These are phyloP conservation scores for Omphalotus guepiniiformis DNA, from an alignment of 768 basidiomycete species.

Conservation along the genomic window DNA sequence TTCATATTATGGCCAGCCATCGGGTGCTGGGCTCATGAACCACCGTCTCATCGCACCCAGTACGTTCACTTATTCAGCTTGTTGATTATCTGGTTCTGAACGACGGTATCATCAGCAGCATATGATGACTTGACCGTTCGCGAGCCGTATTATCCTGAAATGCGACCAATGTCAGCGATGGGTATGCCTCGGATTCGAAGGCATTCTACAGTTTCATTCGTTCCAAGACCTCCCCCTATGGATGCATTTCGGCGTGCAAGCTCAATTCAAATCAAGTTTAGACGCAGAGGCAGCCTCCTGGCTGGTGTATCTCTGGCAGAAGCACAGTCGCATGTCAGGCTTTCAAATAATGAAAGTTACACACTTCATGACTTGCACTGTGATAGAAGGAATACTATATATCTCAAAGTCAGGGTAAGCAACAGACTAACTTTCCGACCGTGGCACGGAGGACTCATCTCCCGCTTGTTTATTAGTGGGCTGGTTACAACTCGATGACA, in stretches of 20 bases:
- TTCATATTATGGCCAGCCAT: not conserved
- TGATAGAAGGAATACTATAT: constrained; percentile 54
- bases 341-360: constrained; percentile 63
- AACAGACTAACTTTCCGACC: not conserved
- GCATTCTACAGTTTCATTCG: constrained; percentile 47
- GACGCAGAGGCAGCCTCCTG: constrained; percentile 63
- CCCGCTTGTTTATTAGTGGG: constrained; percentile 44
- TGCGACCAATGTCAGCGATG: constrained; percentile 31
- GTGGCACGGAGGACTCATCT: not conserved
- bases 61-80: not conserved
- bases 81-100: not conserved
- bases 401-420: constrained; percentile 59
- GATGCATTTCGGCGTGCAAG: constrained; percentile 47
- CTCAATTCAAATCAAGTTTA: constrained; percentile 62
- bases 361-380: constrained; percentile 60
- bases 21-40: not conserved
- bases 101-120: constrained; percentile 24
- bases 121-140: constrained; percentile 51
- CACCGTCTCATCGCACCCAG: constrained; percentile 2
- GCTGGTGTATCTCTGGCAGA: constrained; percentile 65
- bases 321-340: constrained; percentile 58
- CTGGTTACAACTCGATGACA: constrained; percentile 63
- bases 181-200: constrained; percentile 41
- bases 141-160: constrained; percentile 47
- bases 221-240: constrained; percentile 31